These are phyloP conservation scores for Caloboletus inedulis DNA, from an alignment of 1,284 basidiomycete genomes.

Conservation along the genomic window DNA sequence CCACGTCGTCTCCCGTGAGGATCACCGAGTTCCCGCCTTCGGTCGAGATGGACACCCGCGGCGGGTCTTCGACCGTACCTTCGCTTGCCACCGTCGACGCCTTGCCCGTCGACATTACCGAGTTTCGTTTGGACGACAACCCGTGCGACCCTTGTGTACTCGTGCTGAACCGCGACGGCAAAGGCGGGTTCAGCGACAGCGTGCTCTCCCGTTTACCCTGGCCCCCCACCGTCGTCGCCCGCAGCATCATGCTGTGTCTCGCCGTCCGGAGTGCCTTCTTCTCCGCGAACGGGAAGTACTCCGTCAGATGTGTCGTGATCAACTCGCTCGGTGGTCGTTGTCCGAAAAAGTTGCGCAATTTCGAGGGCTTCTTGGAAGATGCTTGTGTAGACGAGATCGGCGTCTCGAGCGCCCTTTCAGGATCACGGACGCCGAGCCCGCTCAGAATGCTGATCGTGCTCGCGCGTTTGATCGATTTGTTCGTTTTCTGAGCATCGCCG, in stretches of 20 bases:
- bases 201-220: conserved; percentile 48
- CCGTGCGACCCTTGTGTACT: conserved; percentile 66
- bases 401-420: conserved; percentile 59
- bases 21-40: conserved; percentile 62
- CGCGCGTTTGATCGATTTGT: conserved; percentile 83
- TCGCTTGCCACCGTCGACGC: conserved; percentile 26
- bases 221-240: conserved; percentile 34
- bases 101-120: conserved; percentile 49
- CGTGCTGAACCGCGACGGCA: conserved; percentile 61
- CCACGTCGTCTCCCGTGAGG: conserved; percentile 47
- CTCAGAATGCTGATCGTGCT: conserved; percentile 94
- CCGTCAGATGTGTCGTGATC: conserved; percentile 93
- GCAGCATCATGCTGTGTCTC: conserved; percentile 78
- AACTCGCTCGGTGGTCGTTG: conserved; percentile 96
- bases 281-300: conserved; percentile 94
- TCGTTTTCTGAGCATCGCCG: conserved; percentile 27
- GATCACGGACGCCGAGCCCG: conserved; percentile 80
- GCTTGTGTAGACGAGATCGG: conserved; percentile 38
- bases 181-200: conserved; percentile 43
- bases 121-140: conserved; percentile 49
- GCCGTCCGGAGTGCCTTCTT: conserved; percentile 85
- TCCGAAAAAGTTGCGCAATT: conserved; percentile 95
- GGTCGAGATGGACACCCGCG: conserved; percentile 72
- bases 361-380: conserved; percentile 54
- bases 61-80: conserved; percentile 37